Conservation (phyloP, 2,329 filamentous ascomycete genomes). For the Leptographium procerum region DNA sequence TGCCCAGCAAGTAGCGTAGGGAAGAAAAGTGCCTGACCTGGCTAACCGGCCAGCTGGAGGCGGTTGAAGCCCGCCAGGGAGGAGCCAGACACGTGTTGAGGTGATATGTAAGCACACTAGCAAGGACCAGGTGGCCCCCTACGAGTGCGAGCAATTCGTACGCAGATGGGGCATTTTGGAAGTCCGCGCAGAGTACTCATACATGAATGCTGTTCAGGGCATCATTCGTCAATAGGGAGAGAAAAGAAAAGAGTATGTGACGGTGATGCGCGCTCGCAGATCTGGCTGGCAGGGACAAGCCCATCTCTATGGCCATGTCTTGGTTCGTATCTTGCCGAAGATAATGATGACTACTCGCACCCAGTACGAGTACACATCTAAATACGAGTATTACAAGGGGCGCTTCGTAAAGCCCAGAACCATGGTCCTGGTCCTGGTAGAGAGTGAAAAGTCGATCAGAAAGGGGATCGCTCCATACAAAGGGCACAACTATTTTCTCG, state of each 20-base stretch:
- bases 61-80: not conserved
- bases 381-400: not conserved
- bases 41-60: not conserved
- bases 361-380: not conserved
- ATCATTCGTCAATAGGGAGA: too few relatives aligned
- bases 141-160: too few relatives aligned
- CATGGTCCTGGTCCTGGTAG: slow-evolving; percentile 1
- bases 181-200: not conserved
- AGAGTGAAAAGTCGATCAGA: not conserved
- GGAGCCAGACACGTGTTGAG: not conserved
- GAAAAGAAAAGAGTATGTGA: too few relatives aligned
- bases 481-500: not conserved
- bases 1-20: not conserved
- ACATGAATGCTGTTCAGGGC: not conserved
- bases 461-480: not conserved
- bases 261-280: too few relatives aligned
- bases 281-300: too few relatives aligned
- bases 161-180: not conserved
- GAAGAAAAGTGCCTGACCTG: not conserved
- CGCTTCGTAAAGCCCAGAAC: slow-evolving; percentile 2
- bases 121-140: not conserved
- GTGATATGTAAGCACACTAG: not conserved
- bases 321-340: too few relatives aligned
- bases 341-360: too few relatives aligned
- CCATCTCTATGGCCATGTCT: too few relatives aligned